A percentile compares a stretch with the other conserved stretches of the same genome.
These are phyloP conservation scores for Cytidiella melzeri DNA, from an alignment of 768 basidiomycete genomes.

Conservation along the genomic window DNA sequence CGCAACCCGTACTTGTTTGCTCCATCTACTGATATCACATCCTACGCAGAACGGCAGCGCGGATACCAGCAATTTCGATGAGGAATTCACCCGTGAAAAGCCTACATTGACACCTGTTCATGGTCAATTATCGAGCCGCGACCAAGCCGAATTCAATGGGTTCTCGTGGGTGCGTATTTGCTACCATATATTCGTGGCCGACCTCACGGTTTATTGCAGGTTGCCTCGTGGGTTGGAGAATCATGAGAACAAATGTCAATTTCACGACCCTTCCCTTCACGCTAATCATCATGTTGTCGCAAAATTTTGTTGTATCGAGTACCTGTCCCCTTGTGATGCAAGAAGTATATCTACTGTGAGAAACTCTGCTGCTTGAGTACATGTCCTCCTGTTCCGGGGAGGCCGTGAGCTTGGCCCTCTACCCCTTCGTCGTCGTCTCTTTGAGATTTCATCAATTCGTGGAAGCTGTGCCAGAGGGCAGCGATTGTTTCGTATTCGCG, in stretches of 20 bases:
- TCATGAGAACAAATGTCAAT: conserved; percentile 1
- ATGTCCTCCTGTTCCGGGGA: conserved; percentile 73
- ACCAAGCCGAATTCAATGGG: conserved; percentile 94
- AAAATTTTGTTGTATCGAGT: not conserved
- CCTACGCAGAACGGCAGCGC: conserved; percentile 73
- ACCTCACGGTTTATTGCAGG: conserved; percentile 14
- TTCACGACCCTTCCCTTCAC: conserved; percentile 7
- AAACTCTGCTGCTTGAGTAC: conserved; percentile 30
- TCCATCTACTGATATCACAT: too few relatives aligned
- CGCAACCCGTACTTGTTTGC: too few relatives aligned
- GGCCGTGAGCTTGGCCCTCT: conserved; percentile 26
- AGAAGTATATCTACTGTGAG: not conserved
- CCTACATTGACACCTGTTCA: conserved; percentile 98
- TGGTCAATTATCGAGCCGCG: conserved; percentile 80
- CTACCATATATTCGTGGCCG: conserved; percentile 10
- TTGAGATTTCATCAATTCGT: conserved; percentile 59
- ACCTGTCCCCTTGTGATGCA: not conserved
- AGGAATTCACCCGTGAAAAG: conserved; percentile 95
- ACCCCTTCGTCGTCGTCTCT: conserved; percentile 20
- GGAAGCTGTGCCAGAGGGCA: conserved; percentile 75
- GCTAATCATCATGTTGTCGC: not conserved
- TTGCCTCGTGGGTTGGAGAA: conserved; percentile 35
- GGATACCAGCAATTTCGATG: conserved; percentile 91
- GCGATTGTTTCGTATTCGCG: conserved; percentile 89
- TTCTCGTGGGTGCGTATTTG: conserved; percentile 79